Percentiles rank a stretch among this genome's conserved stretches.
phyloP scores from a whole-genome alignment of 2,329 filamentous ascomycete species.

The Zarea fungicola region DNA sequence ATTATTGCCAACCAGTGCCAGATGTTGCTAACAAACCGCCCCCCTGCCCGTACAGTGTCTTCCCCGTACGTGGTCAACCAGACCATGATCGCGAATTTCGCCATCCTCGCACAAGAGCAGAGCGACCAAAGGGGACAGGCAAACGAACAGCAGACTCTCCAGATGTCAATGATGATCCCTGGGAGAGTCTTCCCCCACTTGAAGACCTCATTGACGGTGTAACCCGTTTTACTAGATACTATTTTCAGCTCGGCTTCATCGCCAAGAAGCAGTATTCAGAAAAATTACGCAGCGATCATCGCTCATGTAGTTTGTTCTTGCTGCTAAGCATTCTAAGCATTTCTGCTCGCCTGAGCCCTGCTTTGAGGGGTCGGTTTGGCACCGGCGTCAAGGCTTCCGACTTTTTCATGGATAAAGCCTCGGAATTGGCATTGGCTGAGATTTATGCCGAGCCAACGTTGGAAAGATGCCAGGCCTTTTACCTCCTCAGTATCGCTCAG shows the following conservation, averaged over 20 bases:
- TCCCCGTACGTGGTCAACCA: constrained; percentile 47
- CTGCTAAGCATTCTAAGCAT: constrained; percentile 51
- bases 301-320: constrained; percentile 49
- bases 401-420: constrained; percentile 48
- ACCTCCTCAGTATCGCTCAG: constrained; percentile 53
- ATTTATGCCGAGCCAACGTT: constrained; percentile 49
- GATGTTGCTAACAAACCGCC: constrained; percentile 1
- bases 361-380: constrained; percentile 43
- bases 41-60: constrained; percentile 33
- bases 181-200: constrained; percentile 46
- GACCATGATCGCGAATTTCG: constrained; percentile 52
- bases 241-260: constrained; percentile 56
- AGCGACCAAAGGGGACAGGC: constrained; percentile 43
- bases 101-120: constrained; percentile 46
- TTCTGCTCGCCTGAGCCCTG: constrained; percentile 49
- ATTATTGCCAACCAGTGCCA: neutral
- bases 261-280: constrained; percentile 46
- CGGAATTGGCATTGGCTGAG: constrained; percentile 41
- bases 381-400: constrained; percentile 47
- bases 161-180: constrained; percentile 39
- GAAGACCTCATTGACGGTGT: constrained; percentile 47
- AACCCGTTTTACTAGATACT: constrained; percentile 48
- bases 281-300: constrained; percentile 40
- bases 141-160: too few species aligned
- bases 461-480: constrained; percentile 54